phyloP scores from a whole-genome alignment of 2,329 filamentous ascomycete genomes.

The Claviceps arundinis region DNA sequence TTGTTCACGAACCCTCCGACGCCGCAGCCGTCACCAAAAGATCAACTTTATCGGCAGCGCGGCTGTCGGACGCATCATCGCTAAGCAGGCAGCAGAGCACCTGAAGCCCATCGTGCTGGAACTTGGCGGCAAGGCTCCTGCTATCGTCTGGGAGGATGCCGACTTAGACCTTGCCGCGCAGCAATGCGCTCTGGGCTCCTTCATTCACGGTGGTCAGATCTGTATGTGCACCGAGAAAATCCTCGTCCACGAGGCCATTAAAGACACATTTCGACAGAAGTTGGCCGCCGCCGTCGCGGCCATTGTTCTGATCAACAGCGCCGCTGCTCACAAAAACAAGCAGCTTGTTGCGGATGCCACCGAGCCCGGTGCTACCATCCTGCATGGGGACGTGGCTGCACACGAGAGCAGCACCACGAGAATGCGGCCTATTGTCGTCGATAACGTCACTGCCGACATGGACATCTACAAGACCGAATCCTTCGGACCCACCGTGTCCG shows the following conservation, averaged over 20 bases:
- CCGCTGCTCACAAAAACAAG: conserved; percentile 52
- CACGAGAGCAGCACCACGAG: conserved; percentile 21
- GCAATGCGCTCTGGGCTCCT: conserved; percentile 56
- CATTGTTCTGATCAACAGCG: conserved; percentile 56
- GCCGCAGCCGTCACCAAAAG: conserved; percentile 61
- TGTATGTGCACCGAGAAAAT: conserved; percentile 80
- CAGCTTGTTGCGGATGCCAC: conserved; percentile 54
- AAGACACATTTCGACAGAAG: conserved; percentile 31
- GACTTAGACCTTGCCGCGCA: conserved; percentile 58
- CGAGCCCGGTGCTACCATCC: conserved; percentile 47
- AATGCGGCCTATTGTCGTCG: conserved; percentile 54
- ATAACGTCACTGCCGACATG: conserved; percentile 50
- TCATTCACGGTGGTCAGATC: conserved; percentile 64
- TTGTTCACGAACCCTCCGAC: conserved; percentile 52
- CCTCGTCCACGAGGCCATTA: conserved; percentile 37
- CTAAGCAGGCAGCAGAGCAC: conserved; percentile 52
- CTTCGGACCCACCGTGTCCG: conserved; percentile 61
- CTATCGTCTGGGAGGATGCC: conserved; percentile 70
- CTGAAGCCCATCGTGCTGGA: conserved; percentile 73
- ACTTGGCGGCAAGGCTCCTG: conserved; percentile 68
- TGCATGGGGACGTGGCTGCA: conserved; percentile 25
- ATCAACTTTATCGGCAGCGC: conserved; percentile 81
- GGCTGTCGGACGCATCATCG: conserved; percentile 59
- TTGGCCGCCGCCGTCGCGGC: conserved; percentile 29
- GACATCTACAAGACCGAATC: conserved; percentile 62